Percentiles rank a stretch among this genome's conserved stretches.
Conservation (phyloP, 1,284 basidiomycete genomes). For the Leccinum fuscescens region DNA sequence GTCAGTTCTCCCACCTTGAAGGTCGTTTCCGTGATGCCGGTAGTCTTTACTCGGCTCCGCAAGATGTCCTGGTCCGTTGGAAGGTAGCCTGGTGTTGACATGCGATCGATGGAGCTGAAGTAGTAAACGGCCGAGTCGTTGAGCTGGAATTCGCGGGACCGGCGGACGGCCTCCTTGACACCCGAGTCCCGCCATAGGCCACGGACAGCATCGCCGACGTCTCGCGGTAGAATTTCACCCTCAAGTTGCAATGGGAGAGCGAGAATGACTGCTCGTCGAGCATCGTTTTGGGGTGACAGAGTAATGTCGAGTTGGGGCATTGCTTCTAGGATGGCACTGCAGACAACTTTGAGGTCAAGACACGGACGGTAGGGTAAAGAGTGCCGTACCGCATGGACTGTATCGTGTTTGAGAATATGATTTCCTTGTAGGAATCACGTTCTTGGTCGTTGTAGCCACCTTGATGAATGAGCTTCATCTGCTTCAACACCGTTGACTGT, state of each 20-base stretch:
- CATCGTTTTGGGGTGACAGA: slow-evolving; percentile 69
- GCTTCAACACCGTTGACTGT: slow-evolving; percentile 90
- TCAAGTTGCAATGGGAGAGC: slow-evolving; percentile 86
- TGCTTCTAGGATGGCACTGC: slow-evolving; percentile 87
- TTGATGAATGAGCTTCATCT: slow-evolving; percentile 95
- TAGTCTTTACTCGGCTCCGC: slow-evolving; percentile 94
- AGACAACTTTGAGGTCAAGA: neutral
- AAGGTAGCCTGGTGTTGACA: slow-evolving; percentile 73
- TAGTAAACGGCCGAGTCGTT: slow-evolving; percentile 97
- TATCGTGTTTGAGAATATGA: slow-evolving; percentile 94
- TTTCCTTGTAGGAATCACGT: slow-evolving; percentile 94
- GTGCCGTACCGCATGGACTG: slow-evolving; percentile 85
- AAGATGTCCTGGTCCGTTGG: slow-evolving; percentile 95
- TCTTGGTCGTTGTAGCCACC: slow-evolving; percentile 90
- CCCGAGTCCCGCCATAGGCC: slow-evolving; percentile 88
- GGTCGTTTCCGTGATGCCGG: slow-evolving; percentile 93
- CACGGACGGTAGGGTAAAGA: neutral
- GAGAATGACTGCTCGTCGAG: slow-evolving; percentile 76
- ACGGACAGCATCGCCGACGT: slow-evolving; percentile 80
- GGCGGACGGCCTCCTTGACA: slow-evolving; percentile 80
- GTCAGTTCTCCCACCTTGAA: slow-evolving; percentile 92
- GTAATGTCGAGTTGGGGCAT: slow-evolving; percentile 66
- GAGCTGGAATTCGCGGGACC: slow-evolving; percentile 92
- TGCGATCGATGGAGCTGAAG: slow-evolving; percentile 89
- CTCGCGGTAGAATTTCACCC: slow-evolving; percentile 72